Conservation (phyloP, 139 green algal genomes). For the Coccomyxa sp. region DNA sequence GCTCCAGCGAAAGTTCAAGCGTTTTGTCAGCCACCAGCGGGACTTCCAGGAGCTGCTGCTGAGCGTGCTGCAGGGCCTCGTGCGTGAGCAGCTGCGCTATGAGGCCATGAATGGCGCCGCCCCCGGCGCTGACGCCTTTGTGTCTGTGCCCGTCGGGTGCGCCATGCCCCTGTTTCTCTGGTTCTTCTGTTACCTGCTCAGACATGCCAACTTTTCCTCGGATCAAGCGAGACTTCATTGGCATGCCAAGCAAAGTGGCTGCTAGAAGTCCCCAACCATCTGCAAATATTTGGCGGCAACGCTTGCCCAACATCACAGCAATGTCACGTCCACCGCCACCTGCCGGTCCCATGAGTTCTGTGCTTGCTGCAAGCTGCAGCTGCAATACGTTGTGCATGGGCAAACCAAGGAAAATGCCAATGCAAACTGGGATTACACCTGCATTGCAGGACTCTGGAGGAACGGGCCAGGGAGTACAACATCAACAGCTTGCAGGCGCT, state of each 20-base stretch:
- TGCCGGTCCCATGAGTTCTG: background rate
- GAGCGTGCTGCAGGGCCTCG: constrained; percentile 36
- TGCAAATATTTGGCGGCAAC: too few species aligned
- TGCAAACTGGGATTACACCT: background rate
- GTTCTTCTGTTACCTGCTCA: background rate
- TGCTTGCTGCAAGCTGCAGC: background rate
- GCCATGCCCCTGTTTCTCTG: background rate
- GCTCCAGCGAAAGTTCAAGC: constrained; percentile 71
- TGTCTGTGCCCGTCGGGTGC: constrained; percentile 18
- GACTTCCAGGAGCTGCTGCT: constrained; percentile 60
- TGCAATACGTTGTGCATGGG: constrained; percentile 13
- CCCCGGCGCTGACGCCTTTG: background rate
- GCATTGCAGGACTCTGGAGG: constrained; percentile 61
- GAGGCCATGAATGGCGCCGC: background rate
- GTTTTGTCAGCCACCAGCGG: constrained; percentile 41
- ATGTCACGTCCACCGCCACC: too few species aligned
- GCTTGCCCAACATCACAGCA: too few species aligned
- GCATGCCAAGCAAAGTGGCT: background rate
- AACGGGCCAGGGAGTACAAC: constrained; percentile 75
- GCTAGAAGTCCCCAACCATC: too few species aligned
- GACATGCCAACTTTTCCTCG: background rate
- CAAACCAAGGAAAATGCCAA: constrained; percentile 5
- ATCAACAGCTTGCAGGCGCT: constrained; percentile 64
- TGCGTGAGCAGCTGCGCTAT: constrained; percentile 19
- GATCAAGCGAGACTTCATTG: constrained; percentile 1